Base-by-base conservation (phyloP, 176 grass and related monocot genomes). In the Lolium rigidum region DNA sequence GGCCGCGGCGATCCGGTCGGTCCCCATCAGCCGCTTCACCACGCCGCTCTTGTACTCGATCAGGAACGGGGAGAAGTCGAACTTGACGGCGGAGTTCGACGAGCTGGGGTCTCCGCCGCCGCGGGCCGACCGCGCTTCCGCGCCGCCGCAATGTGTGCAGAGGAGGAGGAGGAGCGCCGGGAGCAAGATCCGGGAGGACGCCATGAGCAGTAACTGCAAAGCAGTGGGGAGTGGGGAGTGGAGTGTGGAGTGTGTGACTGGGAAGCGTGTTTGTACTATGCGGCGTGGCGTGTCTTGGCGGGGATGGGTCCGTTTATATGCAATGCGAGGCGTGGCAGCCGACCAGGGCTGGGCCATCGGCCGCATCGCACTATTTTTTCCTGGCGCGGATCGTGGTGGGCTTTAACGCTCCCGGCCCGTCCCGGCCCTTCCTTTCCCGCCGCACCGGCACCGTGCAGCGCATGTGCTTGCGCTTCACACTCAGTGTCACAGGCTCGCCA, bases 61-160 rank as follows among this genome's bases (percentile, higher is more conserved):
- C 15, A 98, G 48, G 82, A 91, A 91, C 11, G 91, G 91, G 1
- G 88, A 90, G 88, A 93, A 93, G 73, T 93, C 91, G 80, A 90
- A 91, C 89, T 91, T 84, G 0, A 91, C 85, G 0, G 63, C 63
- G 31, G 31, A 35, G 31, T 35, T 35, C 2, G 31, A 35, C 59
- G 59, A 62, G 59, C 70, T 63, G 16, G 89, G 2, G 68, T 78
- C 78, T 6, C 90, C 77, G 57, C n/a, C n/a, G n/a, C 77, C 56
- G 87, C 44, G 31, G 1, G 43, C 2, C 26, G 21, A 25, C 46
- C 55, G 16, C 7, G 51, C 31, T 35, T 35, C 31, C 31, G 31
- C 78, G 14, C 18, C 75, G 49, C 20, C 44, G 77, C 85, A 80
- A 69, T 81, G 85, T 52, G 77, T 4, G 85, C 12, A 26, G 21